These are phyloP conservation scores for Cyclotella kingstonii DNA, from an alignment of 108 stramenopile genomes.

Conservation along the genomic window DNA sequence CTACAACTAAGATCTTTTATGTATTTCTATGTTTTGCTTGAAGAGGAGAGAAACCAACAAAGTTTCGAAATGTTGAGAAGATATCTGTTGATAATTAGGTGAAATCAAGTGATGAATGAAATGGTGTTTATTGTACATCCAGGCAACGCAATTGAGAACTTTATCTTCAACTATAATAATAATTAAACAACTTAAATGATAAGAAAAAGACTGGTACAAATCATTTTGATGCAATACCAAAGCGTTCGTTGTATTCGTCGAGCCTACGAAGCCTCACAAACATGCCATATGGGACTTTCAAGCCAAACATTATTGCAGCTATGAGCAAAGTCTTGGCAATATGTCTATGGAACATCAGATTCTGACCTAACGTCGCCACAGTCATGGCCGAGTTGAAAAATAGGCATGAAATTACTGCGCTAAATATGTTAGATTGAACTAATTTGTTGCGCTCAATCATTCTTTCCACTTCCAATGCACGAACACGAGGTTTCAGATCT, in stretches of 20 bases:
- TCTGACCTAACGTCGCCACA: constrained; percentile 61
- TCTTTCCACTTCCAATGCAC: constrained; percentile 90
- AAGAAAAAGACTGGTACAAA: too few relatives aligned
- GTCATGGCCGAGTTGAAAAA: constrained; percentile 68
- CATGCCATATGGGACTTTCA: constrained; percentile 67
- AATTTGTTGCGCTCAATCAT: constrained; percentile 81
- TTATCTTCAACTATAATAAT: too few relatives aligned
- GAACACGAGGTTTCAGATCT: constrained; percentile 90
- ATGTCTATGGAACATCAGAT: constrained; percentile 35
- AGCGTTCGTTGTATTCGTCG: constrained; percentile 80
- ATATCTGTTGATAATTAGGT: too few relatives aligned
- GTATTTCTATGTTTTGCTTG: too few relatives aligned
- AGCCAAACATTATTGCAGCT: constrained; percentile 59
- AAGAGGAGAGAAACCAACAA: too few relatives aligned
- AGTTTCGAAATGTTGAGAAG: too few relatives aligned
- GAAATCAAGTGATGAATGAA: too few relatives aligned
- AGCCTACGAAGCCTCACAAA: constrained; percentile 60
- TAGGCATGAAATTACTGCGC: constrained; percentile 66
- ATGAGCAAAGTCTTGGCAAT: constrained; percentile 54
- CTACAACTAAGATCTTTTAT: too few relatives aligned
- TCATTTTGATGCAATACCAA: constrained; percentile 47
- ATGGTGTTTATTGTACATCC: too few relatives aligned
- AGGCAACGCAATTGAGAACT: too few relatives aligned
- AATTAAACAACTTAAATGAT: too few relatives aligned
- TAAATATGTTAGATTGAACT: constrained; percentile 78